A percentile compares a stretch with the other conserved stretches of the same genome.
phyloP scores from a whole-genome alignment of 768 basidiomycete genomes.

The Pleurotus tuber-regium region DNA sequence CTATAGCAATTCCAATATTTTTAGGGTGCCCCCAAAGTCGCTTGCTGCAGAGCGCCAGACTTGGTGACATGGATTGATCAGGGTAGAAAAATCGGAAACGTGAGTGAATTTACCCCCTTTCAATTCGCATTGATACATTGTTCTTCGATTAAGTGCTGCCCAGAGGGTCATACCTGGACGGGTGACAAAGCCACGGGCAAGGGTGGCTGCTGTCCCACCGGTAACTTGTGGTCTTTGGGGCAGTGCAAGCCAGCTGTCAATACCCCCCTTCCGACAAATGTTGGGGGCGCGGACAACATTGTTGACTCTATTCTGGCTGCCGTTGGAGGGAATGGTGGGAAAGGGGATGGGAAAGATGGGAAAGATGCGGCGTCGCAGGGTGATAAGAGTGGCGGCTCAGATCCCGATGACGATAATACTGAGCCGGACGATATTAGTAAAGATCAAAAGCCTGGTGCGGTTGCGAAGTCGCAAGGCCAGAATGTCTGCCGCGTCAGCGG shows the following conservation, averaged over 20 bases:
- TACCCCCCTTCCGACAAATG: no score
- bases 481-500: background rate
- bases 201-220: conserved; percentile 2
- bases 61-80: conserved; percentile 5
- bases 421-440: background rate
- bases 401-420: background rate
- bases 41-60: background rate
- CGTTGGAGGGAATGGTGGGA: background rate
- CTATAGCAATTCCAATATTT: background rate
- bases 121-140: background rate
- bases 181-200: background rate
- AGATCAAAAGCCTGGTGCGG: background rate
- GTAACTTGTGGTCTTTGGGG: background rate
- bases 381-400: background rate
- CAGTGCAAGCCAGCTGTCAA: background rate
- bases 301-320: background rate
- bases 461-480: background rate
- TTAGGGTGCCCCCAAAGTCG: background rate
- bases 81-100: conserved; percentile 1
- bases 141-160: background rate
- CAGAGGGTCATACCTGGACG: background rate
- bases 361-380: background rate
- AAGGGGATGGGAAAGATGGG: background rate
- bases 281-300: background rate
- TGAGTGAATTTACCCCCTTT: background rate